Conservation (phyloP, 768 basidiomycete species). For the Sporobolomyces roseus region DNA sequence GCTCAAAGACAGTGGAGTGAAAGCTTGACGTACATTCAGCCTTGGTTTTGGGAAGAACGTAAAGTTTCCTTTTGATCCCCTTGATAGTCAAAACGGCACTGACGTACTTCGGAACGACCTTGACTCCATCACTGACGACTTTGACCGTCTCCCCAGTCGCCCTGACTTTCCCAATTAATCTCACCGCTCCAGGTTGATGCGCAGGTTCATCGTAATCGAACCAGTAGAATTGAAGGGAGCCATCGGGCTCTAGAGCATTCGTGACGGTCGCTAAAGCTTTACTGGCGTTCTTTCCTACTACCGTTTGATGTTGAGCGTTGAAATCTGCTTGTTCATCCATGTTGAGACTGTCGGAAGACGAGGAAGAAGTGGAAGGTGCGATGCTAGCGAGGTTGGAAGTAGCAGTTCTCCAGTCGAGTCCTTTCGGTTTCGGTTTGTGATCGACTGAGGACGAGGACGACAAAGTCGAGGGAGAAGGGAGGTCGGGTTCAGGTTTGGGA, state of each 20-base stretch:
- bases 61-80: slow-evolving; percentile 83
- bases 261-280: slow-evolving; percentile 40
- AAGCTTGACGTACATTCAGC: slow-evolving; percentile 22
- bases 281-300: slow-evolving; percentile 45
- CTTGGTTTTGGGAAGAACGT: slow-evolving; percentile 69
- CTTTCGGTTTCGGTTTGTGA: slow-evolving; percentile 42
- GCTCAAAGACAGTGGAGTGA: background rate
- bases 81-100: slow-evolving; percentile 84
- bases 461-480: background rate
- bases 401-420: slow-evolving; percentile 44
- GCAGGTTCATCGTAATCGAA: slow-evolving; percentile 80
- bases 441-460: slow-evolving; percentile 17
- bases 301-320: slow-evolving; percentile 54
- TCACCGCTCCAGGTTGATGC: slow-evolving; percentile 60
- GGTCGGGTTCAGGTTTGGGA: slow-evolving; percentile 26
- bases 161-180: slow-evolving; percentile 85
- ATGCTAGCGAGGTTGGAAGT: slow-evolving; percentile 26
- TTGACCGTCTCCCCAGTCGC: slow-evolving; percentile 57
- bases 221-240: slow-evolving; percentile 89
- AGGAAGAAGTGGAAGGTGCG: background rate
- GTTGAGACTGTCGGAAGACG: slow-evolving; percentile 10
- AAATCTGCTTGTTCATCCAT: slow-evolving; percentile 20
- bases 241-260: slow-evolving; percentile 71
- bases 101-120: slow-evolving; percentile 55
- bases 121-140: slow-evolving; percentile 50